Evolutionary conservation across 2,329 filamentous ascomycete genomes (phyloP), one percentile per base, ranked within the genome.

Genomic region (Septoria petroselini): DNA sequence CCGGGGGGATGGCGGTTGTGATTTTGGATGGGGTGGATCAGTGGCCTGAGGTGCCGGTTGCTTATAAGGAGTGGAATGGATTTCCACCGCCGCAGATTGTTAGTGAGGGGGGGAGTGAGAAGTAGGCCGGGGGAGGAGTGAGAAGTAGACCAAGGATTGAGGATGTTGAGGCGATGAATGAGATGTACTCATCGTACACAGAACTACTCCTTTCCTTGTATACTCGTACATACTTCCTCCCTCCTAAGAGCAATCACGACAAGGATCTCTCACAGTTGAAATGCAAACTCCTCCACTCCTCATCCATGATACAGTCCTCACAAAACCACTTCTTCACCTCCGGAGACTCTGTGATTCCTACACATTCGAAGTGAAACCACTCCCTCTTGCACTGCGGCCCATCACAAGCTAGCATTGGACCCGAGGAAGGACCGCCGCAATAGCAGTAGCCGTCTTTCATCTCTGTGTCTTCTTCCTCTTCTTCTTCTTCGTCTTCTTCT

Each of bases 311-410:
- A 23, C 54, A 57, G 8, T 53, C 54, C n/a, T 52, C 35, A 23
- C 62, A 65, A 48, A 50, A 61, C 61, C 61, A 65, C 14, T 59
- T 48, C 48, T 58, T 50, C 4, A 52, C 52, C 14, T 52, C 46
- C 3, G 86, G 85, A 42, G 85, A 81, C 21, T 81, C 76, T 6
- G 76, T 73, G 14, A 91, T 72, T 3, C 78, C 83, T 3, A 91
- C 83, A 61, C 87, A 91, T 54, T 83, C 81, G 31, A 91, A 77
- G 66, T 91, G 87, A 66, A 91, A 91, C 87, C 87, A 91, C 66
- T 90, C 85, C 52, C 81, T 80, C 58, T 85, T 82, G 70, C 87
- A 91, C 70, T 85, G 72, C 72, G 50, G 38, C 64, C 89, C 89
- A 73, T 91, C 87, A 71, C 87, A 91, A 18, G 85, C 87, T 56